phyloP scores from a whole-genome alignment of 2,329 filamentous ascomycete genomes.

The Venturia effusa region DNA sequence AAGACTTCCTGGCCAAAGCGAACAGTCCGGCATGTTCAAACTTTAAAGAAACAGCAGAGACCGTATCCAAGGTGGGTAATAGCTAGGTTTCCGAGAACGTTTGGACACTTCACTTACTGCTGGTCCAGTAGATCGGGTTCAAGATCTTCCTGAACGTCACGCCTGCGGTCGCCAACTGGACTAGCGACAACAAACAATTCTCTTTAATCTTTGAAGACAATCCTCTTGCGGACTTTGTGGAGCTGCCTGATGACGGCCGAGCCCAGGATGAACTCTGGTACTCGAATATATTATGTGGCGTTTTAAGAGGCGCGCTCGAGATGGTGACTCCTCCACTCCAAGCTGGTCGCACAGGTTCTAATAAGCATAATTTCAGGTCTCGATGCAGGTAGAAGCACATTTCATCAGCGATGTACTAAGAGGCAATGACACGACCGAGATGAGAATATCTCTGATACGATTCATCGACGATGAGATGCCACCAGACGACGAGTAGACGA shows the following conservation, averaged over 20 bases:
- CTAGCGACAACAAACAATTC: constrained; percentile 90
- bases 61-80: constrained; percentile 70
- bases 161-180: constrained; percentile 90
- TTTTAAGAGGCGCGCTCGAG: constrained; percentile 80
- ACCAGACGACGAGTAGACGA: constrained; percentile 73
- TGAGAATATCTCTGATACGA: constrained; percentile 81
- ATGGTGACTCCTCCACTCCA: constrained; percentile 55
- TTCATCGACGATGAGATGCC: constrained; percentile 98
- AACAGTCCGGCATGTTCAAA: constrained; percentile 73
- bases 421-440: constrained; percentile 93
- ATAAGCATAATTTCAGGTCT: constrained; percentile 41
- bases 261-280: constrained; percentile 98
- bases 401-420: constrained; percentile 90
- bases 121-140: constrained; percentile 68
- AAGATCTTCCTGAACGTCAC: constrained; percentile 99
- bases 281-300: constrained; percentile 91
- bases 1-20: constrained; percentile 94
- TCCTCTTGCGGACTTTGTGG: constrained; percentile 91
- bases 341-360: neutral
- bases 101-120: constrained; percentile 1
- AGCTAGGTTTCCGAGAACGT: neutral
- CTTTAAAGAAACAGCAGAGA: constrained; percentile 92
- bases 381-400: constrained; percentile 97
- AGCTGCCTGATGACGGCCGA: constrained; percentile 87
- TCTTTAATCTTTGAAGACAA: constrained; percentile 96